Percentiles rank a stretch among this genome's conserved stretches.
Evolutionary conservation across 1,284 basidiomycete species (phyloP).

Genomic region (Xanthoconium separans): DNA sequence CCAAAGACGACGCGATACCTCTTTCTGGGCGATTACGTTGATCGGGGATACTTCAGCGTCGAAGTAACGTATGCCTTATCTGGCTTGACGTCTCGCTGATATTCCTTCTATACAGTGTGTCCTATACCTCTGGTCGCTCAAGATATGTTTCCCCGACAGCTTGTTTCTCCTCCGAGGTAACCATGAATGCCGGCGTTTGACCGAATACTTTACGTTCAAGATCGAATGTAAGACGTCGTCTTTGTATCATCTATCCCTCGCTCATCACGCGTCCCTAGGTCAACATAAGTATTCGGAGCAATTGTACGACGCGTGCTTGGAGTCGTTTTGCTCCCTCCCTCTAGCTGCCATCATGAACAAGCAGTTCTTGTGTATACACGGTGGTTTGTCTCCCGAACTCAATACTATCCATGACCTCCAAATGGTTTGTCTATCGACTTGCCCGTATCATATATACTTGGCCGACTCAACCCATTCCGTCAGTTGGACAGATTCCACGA

Average conservation of each 20-base stretch:
- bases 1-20: slow-evolving; percentile 86
- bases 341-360: slow-evolving; percentile 96
- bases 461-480: background rate
- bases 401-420: slow-evolving; percentile 78
- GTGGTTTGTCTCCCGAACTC: slow-evolving; percentile 87
- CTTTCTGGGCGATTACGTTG: slow-evolving; percentile 93
- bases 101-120: slow-evolving; percentile 60
- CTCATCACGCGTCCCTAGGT: slow-evolving; percentile 44
- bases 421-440: slow-evolving; percentile 9
- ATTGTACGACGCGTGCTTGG: slow-evolving; percentile 89
- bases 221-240: slow-evolving; percentile 63
- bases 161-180: slow-evolving; percentile 89
- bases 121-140: slow-evolving; percentile 83
- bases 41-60: slow-evolving; percentile 90
- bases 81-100: slow-evolving; percentile 2
- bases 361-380: slow-evolving; percentile 95
- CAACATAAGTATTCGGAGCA: slow-evolving; percentile 92
- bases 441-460: background rate
- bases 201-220: slow-evolving; percentile 89
- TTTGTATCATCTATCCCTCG: slow-evolving; percentile 24
- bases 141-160: slow-evolving; percentile 90
- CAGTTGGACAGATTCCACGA: slow-evolving; percentile 93
- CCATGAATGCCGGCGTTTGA: slow-evolving; percentile 86
- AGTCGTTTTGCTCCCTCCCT: slow-evolving; percentile 89
- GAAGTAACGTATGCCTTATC: slow-evolving; percentile 53